Evolutionary conservation across 129 eudicot species (phyloP), one percentile per base, ranked within the genome.

Genomic region (Flaveria bidentis): DNA sequence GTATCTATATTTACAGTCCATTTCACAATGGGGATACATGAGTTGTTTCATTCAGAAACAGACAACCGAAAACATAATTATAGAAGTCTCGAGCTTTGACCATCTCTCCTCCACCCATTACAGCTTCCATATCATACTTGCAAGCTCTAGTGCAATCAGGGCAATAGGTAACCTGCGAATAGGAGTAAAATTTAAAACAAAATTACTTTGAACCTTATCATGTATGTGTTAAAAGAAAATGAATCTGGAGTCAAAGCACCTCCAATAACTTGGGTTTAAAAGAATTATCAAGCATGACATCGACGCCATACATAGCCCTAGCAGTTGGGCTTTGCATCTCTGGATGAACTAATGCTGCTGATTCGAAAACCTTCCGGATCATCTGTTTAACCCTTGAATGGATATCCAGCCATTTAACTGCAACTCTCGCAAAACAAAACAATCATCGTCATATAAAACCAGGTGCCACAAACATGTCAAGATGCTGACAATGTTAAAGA

Each of bases 271-370:
- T 95, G 17, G 99, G 99, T 78, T 81, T 86, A 65, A 89, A 95
- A 60, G 80, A 68, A 47, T 63, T 23, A 84, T 91, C 96, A 18
- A 94, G 91, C 98, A 94, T 94, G 78, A 94, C 96, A 86, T 94
- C 98, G 8, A 94, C 84, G 11, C 98, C 98, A 78, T 94, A 94
- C 85, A 91, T 94, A 16, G 98, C 97, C 73, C 98, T 88, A n/a
- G 93, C 80, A 22, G 68, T 91, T 26, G 95, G 85, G 74, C 82
- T 75, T 1, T 89, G 94, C 99, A 91, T 95, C 85, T 89, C 99
- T 36, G 99, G 99, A 80, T 95, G 97, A 65, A 95, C 96, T 45
- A 78, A 55, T n/a, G 90, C 84, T 23, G 99, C 99, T 9, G 97
- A 83, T 84, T 95, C 99, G 57, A 95, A 91, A 75, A 89, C 92